phyloP scores from a whole-genome alignment of 23 red algal species.

The Agarophyton chilense region DNA sequence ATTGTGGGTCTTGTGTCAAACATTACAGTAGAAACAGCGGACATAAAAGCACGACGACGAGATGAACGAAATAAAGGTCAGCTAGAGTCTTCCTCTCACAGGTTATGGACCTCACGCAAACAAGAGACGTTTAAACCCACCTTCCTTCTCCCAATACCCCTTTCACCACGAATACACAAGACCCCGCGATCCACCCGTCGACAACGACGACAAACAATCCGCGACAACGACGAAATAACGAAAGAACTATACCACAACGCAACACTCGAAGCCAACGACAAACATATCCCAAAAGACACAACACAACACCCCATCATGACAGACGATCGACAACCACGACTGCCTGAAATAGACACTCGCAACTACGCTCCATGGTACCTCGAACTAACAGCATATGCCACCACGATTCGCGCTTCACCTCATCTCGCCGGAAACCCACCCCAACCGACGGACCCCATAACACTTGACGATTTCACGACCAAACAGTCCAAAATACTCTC shows the following conservation, averaged over 20 bases:
- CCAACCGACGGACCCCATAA: neutral
- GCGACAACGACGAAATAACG: neutral
- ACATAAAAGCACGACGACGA: too few relatives aligned
- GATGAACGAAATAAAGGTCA: too few relatives aligned
- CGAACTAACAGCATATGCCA: neutral
- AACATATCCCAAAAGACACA: too few relatives aligned
- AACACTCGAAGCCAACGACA: neutral
- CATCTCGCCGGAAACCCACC: neutral
- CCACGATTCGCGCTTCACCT: neutral
- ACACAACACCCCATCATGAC: neutral
- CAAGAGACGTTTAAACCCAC: too few relatives aligned
- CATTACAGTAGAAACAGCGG: too few relatives aligned
- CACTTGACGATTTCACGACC: neutral
- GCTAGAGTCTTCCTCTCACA: too few relatives aligned
- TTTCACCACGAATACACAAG: neutral
- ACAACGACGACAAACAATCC: neutral
- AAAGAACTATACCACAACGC: neutral
- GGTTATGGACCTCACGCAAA: too few relatives aligned
- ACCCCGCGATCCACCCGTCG: neutral
- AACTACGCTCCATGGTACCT: too few relatives aligned
- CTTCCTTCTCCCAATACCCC: too few relatives aligned
- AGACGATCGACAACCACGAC: neutral
- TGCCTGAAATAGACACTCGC: neutral
- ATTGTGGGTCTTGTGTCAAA: too few relatives aligned
- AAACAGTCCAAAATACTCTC: neutral